phyloP scores from a whole-genome alignment of 345 rosid species.

The Lumnitzera littorea region DNA sequence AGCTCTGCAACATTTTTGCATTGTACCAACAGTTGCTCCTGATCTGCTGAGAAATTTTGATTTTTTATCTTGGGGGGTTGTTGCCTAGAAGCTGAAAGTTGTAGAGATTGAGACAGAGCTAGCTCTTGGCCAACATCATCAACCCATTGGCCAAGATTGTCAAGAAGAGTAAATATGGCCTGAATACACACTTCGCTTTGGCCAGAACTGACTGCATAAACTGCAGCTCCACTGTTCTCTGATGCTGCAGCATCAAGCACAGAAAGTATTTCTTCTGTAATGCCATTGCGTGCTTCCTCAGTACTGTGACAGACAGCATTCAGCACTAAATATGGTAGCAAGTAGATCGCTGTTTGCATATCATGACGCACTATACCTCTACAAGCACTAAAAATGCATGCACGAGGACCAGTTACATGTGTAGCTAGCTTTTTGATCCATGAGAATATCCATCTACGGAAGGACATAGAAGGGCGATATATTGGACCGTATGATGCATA shows the following conservation, averaged over 20 bases:
- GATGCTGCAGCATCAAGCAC: slow-evolving; percentile 90
- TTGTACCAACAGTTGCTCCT: slow-evolving; percentile 68
- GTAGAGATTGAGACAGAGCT: slow-evolving; percentile 66
- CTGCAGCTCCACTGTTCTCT: slow-evolving; percentile 56
- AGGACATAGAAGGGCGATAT: slow-evolving; percentile 87
- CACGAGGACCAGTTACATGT: slow-evolving; percentile 85
- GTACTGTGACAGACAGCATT: slow-evolving; percentile 86
- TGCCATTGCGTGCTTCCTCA: slow-evolving; percentile 73
- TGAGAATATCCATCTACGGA: slow-evolving; percentile 82
- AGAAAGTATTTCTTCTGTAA: slow-evolving; percentile 75
- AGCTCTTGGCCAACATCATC: slow-evolving; percentile 82
- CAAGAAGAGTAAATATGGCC: slow-evolving; percentile 92
- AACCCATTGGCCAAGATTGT: slow-evolving; percentile 98
- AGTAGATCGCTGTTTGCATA: slow-evolving; percentile 83
- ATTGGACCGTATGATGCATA: slow-evolving; percentile 65
- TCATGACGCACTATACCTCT: slow-evolving; percentile 97
- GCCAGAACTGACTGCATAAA: slow-evolving; percentile 46
- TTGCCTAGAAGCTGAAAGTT: slow-evolving; percentile 49
- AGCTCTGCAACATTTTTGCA: slow-evolving; percentile 90
- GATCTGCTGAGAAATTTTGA: slow-evolving; percentile 38
- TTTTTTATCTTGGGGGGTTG: slow-evolving; percentile 54
- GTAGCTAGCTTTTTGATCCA: slow-evolving; percentile 87
- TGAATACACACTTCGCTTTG: slow-evolving; percentile 95
- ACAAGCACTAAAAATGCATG: slow-evolving; percentile 79
- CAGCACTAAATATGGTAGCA: slow-evolving; percentile 86